These are phyloP conservation scores for Exophiala sideris DNA, from an alignment of 2,329 filamentous ascomycete species.

Conservation along the genomic window DNA sequence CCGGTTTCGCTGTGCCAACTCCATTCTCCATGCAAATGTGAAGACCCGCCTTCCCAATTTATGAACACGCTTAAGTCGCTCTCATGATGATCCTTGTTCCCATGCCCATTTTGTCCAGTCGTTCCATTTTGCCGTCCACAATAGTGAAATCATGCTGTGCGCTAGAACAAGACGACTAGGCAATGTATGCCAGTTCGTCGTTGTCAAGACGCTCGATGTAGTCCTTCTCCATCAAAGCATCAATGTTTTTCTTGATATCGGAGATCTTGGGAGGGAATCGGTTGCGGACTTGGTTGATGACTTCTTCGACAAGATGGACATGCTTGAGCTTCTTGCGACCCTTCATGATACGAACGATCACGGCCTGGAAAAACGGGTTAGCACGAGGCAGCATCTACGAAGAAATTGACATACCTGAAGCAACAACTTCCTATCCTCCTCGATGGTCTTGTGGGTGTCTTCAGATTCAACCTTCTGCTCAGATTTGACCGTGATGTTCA, in stretches of 20 bases:
- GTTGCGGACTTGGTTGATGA: constrained; percentile 88
- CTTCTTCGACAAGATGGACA: constrained; percentile 86
- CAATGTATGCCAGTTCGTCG: constrained; percentile 91
- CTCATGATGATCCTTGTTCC: no score
- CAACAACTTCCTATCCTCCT: constrained; percentile 93
- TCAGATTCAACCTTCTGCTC: constrained; percentile 95
- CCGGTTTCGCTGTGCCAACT: no score
- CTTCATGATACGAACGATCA: constrained; percentile 99
- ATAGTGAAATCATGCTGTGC: not conserved
- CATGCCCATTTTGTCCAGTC: not conserved
- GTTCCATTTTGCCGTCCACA: not conserved
- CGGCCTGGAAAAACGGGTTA: constrained; percentile 61
- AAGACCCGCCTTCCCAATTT: no score
- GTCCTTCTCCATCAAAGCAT: constrained; percentile 97
- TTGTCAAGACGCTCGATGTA: constrained; percentile 94
- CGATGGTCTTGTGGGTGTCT: constrained; percentile 98
- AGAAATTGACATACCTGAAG: constrained; percentile 71
- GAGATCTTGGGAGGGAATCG: constrained; percentile 89
- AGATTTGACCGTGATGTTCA: constrained; percentile 91
- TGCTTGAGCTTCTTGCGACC: constrained; percentile 99
- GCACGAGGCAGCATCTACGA: constrained; percentile 31
- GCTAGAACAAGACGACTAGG: constrained; percentile 51
- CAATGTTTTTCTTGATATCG: constrained; percentile 99
- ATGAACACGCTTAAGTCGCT: no score
- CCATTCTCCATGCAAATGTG: no score